Base-by-base conservation (phyloP, 192 early-diverging fungal species). In the Mycoemilia scoparia region DNA sequence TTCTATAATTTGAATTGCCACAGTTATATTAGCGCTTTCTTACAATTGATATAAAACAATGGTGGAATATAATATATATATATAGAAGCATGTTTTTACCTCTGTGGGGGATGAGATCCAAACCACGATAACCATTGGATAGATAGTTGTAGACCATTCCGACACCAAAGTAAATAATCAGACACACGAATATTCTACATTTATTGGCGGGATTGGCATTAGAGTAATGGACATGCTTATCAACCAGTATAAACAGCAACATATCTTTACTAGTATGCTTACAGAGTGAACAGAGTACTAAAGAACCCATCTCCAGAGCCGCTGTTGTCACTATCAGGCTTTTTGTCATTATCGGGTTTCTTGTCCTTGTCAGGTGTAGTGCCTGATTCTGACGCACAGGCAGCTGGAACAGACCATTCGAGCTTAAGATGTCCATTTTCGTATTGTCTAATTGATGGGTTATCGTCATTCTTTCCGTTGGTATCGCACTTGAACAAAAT, bases 31-130 rank as follows among this genome's bases (percentile, higher is more conserved):
- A n/a, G n/a, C n/a, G n/a, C n/a, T n/a, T n/a, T n/a, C n/a, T n/a
- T n/a, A n/a, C n/a, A n/a, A n/a, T n/a, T n/a, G n/a, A n/a, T n/a
- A n/a, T n/a, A n/a, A n/a, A n/a, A n/a, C n/a, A n/a, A n/a, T n/a
- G n/a, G n/a, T n/a, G n/a, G n/a, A 17, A 21, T 34, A 34, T 21
- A 10, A 28, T 27, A 14, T 12, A 18, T 14, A 39, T 10, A 5
- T 28, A 39, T 8, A 29, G 38, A 12, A 39, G 13, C n/a, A n/a
- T n/a, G n/a, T n/a, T n/a, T n/a, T n/a, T n/a, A n/a, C n/a, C n/a
- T 12, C 36, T 46, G 21, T 64, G 56, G 1, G 61, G 61, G 25
- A 64, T 45, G 32, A 64, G 36, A 32, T 64, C 61, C 34, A 64
- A 21, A 21, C 61, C 61, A 15, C 21, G 28, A n/a, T 51, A 43